Base-by-base conservation (phyloP, 1,139 yeast species). In the Scheffersomyces titani region DNA sequence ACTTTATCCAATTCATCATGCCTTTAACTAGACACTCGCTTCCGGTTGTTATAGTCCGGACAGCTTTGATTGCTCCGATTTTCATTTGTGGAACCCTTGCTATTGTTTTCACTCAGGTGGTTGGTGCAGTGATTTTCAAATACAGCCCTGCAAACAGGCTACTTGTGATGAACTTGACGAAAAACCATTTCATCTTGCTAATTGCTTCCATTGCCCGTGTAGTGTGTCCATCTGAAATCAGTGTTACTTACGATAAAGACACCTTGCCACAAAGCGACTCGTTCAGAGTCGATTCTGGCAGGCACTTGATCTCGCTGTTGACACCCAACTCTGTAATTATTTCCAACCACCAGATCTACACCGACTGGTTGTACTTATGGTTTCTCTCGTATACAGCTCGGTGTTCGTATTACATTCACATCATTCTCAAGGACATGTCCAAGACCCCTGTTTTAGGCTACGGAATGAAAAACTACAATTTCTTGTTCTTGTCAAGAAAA, bases 311-410 rank as follows among this genome's bases (percentile, higher is more conserved):
- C 20, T 65, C 77, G 19, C 60, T 63, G 3, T 66, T 86, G 19
- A 71, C 77, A 13, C 80, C 82, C 9, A 80, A 87, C 54, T 84
- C 92, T 1, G 82, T 91, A 3, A 65, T 88, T 54, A 86, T 91
- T 47, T 85, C 96, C 19, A 94, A 94, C 69, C 99, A 94, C 72
- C 98, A 93, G 73, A 88, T 93, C 21, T 93, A 94, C 69, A 87
- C 96, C 3, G 99, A 94, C 71, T 94, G 99, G 99, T 81, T 91
- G 19, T 92, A 85, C 66, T 68, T 92, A 56, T 94, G 99, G 99
- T 94, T 92, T 85, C 65, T 91, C 40, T 78, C 92, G 0, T 90
- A 91, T 69, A 81, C 93, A 2, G 84, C 92, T 6, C 73, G 81
- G 40, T 72, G 88, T 54, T 84, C 86, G 9, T 83, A 86, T 59